These are phyloP conservation scores for Sporothrix euskadiensis DNA, from an alignment of 2,329 filamentous ascomycete species.

Conservation along the genomic window DNA sequence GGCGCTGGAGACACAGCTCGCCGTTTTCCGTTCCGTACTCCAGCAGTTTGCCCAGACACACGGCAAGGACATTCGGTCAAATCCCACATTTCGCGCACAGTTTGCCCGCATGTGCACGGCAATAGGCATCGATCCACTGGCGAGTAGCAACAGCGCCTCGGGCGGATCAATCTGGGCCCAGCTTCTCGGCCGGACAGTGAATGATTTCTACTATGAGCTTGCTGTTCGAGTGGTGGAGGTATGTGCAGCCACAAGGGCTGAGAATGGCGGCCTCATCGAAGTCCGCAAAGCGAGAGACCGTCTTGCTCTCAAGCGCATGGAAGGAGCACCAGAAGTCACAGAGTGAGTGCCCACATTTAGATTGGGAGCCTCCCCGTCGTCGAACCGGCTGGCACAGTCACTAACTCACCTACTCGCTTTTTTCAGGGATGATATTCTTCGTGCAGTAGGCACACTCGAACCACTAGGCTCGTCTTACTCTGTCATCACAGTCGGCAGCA, in stretches of 20 bases:
- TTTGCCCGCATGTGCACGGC: conserved; percentile 98
- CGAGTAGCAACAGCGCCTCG: conserved; percentile 58
- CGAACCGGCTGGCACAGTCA: background rate
- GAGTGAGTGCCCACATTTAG: conserved; percentile 55
- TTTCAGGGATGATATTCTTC: conserved; percentile 77
- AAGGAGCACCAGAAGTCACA: conserved; percentile 76
- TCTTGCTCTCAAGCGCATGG: conserved; percentile 70
- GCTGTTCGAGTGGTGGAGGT: conserved; percentile 95
- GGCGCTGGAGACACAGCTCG: conserved; percentile 87
- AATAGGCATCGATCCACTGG: conserved; percentile 92
- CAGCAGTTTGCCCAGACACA: conserved; percentile 96
- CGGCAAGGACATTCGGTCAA: conserved; percentile 91
- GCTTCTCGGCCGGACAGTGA: conserved; percentile 84
- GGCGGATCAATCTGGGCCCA: conserved; percentile 84
- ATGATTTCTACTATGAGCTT: conserved; percentile 98
- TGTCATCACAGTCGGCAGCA: conserved; percentile 78
- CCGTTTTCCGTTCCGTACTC: conserved; percentile 91
- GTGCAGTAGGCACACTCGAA: conserved; percentile 81
- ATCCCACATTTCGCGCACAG: conserved; percentile 91
- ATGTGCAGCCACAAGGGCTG: conserved; percentile 78
- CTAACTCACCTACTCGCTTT: background rate
- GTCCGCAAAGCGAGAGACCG: conserved; percentile 76
- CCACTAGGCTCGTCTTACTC: conserved; percentile 88
- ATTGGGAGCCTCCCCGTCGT: background rate
- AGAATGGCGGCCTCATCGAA: conserved; percentile 91